These are phyloP conservation scores for Stereocaulon alpinum DNA, from an alignment of 495 filamentous ascomycete species.

Conservation along the genomic window DNA sequence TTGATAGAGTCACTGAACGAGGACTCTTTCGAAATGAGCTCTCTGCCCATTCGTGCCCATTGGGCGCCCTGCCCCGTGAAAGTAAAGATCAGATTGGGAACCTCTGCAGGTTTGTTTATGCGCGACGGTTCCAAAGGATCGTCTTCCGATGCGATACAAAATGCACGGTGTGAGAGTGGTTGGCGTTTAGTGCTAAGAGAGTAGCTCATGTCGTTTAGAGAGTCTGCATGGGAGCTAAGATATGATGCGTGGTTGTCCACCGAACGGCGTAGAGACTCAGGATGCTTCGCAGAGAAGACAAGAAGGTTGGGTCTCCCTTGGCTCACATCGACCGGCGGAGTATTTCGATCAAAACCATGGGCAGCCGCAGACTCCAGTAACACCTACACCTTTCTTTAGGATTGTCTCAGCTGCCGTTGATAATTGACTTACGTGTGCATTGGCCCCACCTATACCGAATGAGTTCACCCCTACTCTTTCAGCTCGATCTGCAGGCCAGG, in stretches of 20 bases:
- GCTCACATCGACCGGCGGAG: not conserved
- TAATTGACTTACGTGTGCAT: constrained; percentile 21
- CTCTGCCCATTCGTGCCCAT: constrained; percentile 49
- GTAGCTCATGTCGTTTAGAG: constrained; percentile 8
- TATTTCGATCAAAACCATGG: constrained; percentile 2
- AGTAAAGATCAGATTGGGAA: constrained; percentile 4
- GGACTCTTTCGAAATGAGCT: constrained; percentile 22
- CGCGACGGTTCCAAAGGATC: constrained; percentile 1
- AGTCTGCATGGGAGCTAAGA: not conserved
- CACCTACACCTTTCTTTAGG: not conserved
- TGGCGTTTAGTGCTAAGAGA: constrained; percentile 14
- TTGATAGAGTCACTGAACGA: not conserved
- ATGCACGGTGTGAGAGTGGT: not conserved
- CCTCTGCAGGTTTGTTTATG: not conserved
- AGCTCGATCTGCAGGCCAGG: constrained; percentile 25
- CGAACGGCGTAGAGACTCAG: constrained; percentile 12
- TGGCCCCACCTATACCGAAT: constrained; percentile 29
- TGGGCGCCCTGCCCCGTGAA: constrained; percentile 65
- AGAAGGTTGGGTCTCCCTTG: constrained; percentile 2
- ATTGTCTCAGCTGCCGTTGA: not conserved
- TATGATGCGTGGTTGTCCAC: not conserved
- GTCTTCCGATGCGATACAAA: constrained; percentile 5
- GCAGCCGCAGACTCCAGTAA: constrained; percentile 12
- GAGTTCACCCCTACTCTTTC: constrained; percentile 28
- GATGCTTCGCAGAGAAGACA: constrained; percentile 21